phyloP scores from a whole-genome alignment of 2,329 filamentous ascomycete genomes.

The Scedosporium apiospermum region DNA sequence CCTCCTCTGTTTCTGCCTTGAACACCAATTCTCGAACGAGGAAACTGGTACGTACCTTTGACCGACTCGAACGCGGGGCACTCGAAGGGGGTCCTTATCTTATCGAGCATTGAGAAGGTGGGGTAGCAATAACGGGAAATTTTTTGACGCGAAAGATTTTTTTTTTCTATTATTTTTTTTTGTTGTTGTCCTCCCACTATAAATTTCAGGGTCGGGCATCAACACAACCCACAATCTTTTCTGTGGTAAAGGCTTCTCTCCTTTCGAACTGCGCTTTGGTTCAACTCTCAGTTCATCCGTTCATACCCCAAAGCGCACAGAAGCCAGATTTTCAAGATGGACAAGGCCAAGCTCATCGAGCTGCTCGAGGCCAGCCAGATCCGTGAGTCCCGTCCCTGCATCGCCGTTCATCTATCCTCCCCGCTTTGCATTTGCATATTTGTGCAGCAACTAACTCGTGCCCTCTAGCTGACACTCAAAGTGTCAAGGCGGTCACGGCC shows the following conservation, averaged over 20 bases:
- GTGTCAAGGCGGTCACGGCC: slow-evolving; percentile 81
- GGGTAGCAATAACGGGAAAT: slow-evolving; percentile 4
- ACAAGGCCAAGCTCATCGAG: slow-evolving; percentile 66
- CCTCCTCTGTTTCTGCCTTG: neutral
- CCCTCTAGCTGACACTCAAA: slow-evolving; percentile 68
- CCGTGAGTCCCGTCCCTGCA: slow-evolving; percentile 48
- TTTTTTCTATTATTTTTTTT: slow-evolving; percentile 3
- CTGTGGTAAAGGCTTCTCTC: slow-evolving; percentile 2
- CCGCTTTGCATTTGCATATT: neutral
- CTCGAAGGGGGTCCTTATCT: slow-evolving; percentile 1
- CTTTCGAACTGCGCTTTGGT: neutral
- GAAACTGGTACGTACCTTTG: neutral
- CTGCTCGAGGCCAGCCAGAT: slow-evolving; percentile 81
- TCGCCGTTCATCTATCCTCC: slow-evolving; percentile 9
- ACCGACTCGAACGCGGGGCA: slow-evolving; percentile 1
- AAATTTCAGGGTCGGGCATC: slow-evolving; percentile 6
- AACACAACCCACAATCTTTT: slow-evolving; percentile 2
- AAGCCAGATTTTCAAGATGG: slow-evolving; percentile 21
- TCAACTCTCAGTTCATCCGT: neutral
- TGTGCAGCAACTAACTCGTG: slow-evolving; percentile 21
- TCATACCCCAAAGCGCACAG: neutral
- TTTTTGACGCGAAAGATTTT: slow-evolving; percentile 6
- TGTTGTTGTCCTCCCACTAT: slow-evolving; percentile 1
- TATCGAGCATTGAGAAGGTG: slow-evolving; percentile 4
- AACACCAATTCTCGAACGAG: neutral